These are phyloP conservation scores for Fusarium sambucinum DNA, from an alignment of 2,329 filamentous ascomycete species.

Conservation along the genomic window DNA sequence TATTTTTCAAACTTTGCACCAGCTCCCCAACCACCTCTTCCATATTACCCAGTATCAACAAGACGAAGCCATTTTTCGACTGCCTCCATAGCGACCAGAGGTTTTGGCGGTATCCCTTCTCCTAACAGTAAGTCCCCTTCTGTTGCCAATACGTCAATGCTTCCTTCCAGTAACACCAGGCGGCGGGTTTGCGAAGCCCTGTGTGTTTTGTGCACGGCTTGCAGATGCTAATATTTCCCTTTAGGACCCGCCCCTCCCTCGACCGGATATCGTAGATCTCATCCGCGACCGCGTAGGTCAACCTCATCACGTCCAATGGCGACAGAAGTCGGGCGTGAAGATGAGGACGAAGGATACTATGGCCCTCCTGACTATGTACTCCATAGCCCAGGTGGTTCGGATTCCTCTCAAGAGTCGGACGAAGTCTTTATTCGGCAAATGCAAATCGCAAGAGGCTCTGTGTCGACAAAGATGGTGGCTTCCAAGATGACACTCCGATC, in stretches of 20 bases:
- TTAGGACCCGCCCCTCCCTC: conserved; percentile 42
- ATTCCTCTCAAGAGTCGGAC: conserved; percentile 38
- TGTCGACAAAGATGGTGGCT: conserved; percentile 60
- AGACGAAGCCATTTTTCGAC: conserved; percentile 35
- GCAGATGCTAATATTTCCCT: conserved; percentile 20
- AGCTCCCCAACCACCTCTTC: conserved; percentile 35
- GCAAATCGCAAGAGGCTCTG: conserved; percentile 61
- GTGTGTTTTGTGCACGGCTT: background rate
- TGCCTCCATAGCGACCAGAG: conserved; percentile 33
- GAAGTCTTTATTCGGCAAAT: conserved; percentile 56
- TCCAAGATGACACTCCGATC: conserved; percentile 61
- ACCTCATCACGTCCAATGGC: conserved; percentile 38
- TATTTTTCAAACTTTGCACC: conserved; percentile 28
- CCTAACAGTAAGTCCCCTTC: conserved; percentile 41
- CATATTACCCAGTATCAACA: conserved; percentile 29
- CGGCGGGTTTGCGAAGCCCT: conserved; percentile 15
- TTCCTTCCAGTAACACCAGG: conserved; percentile 7
- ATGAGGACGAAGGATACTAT: conserved; percentile 30
- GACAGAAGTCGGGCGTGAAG: conserved; percentile 43
- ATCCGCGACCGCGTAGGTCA: conserved; percentile 48
- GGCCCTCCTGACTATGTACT: conserved; percentile 30
- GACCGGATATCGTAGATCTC: conserved; percentile 45
- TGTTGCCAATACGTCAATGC: background rate
- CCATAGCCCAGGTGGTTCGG: conserved; percentile 14
- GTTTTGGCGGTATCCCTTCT: conserved; percentile 36